Base-by-base conservation (phyloP, 2,329 filamentous ascomycete species). In the Ceratocystis diversiconidia region DNA sequence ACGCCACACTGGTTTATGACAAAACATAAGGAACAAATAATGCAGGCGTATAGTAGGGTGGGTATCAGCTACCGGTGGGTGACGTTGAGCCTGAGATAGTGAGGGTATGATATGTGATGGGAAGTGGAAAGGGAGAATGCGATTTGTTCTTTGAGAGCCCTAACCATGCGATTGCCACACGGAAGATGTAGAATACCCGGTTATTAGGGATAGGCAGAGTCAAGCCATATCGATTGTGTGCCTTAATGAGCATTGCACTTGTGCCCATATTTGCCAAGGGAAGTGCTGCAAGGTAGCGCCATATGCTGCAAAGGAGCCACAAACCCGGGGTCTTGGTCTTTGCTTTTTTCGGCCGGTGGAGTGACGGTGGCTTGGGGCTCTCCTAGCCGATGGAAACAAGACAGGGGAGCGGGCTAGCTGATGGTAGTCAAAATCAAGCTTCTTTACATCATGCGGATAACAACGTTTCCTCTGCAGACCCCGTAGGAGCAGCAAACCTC, bases 401-500 rank as follows among this genome's bases (percentile, higher is more conserved):
- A 50, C 19, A 50, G 22, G 48, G 22, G 48, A 25, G n/a, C 36
- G 1, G 36, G n/a, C 22, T n/a, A 57, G 22, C 25, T 32, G 22
- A 28, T 61, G 32, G 48, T 12, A 50, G 36, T 50, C 36, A 52
- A 43, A 64, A 8, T 22, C 7, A 28, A 44, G 36, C 28, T n/a
- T 28, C 69, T 70, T 70, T 71, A 75, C 64, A 73, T 75, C 71
- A 80, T 79, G 8, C 75, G 75, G 63, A 80, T 70, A 55, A 82
- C 77, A 61, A 81, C 77, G 67, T 80, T 76, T 64, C 76, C 76
- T 65, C 79, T 78, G 72, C 80, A 82, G 43, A 73, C 73, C 62
- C 80, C 80, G 68, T 82, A 81, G n/a, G 78, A 78, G 71, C 80
- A 83, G 72, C 80, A 82, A 12, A 73, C 77, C 32, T 80, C 77